Evolutionary conservation across 2,329 filamentous ascomycete species (phyloP).

Genomic region (Paramyrothecium sp.): DNA sequence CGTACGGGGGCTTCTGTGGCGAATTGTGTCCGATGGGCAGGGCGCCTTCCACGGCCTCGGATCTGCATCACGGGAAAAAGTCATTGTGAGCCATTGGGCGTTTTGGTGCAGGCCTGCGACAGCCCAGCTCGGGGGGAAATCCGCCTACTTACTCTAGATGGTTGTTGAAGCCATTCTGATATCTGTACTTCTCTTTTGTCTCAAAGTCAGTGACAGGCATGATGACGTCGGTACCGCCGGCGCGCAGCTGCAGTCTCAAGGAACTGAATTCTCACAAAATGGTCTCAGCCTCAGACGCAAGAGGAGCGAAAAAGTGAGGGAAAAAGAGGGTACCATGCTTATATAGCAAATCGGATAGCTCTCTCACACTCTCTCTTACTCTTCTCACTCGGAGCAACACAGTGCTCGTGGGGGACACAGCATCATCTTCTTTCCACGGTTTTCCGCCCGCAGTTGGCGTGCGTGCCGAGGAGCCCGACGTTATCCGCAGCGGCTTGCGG

Average conservation of each 20-base stretch:
- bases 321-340: too few species aligned
- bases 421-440: too few species aligned
- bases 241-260: too few species aligned
- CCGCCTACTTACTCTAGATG: constrained; percentile 66
- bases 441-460: not conserved
- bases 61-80: constrained; percentile 41
- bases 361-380: too few species aligned
- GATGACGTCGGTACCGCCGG: constrained; percentile 9
- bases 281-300: too few species aligned
- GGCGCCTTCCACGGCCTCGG: constrained; percentile 73
- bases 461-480: not conserved
- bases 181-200: constrained; percentile 61
- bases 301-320: too few species aligned
- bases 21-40: constrained; percentile 77
- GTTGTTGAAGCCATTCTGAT: constrained; percentile 75
- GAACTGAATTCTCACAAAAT: too few species aligned
- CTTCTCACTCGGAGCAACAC: too few species aligned
- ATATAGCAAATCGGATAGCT: too few species aligned
- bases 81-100: too few species aligned
- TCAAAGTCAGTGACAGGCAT: constrained; percentile 53
- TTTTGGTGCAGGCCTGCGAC: too few species aligned
- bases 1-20: constrained; percentile 75
- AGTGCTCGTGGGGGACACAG: too few species aligned
- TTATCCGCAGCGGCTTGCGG: not conserved
- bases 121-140: not conserved